phyloP scores from a whole-genome alignment of 169 alveolate species.

The Plasmodium ovale region DNA sequence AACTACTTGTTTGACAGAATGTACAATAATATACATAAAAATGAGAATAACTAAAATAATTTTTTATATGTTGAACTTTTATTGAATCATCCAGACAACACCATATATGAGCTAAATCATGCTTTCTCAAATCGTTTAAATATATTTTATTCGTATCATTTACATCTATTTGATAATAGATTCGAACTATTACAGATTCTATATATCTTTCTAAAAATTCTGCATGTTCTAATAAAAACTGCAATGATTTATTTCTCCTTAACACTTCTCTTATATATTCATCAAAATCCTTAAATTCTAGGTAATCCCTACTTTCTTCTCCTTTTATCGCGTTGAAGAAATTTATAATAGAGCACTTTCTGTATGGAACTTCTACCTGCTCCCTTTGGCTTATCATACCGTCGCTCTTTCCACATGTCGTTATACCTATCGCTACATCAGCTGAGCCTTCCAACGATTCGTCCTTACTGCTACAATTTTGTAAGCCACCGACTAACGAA shows the following conservation, averaged over 20 bases:
- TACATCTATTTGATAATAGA: conserved; percentile 60
- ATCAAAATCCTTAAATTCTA: conserved; percentile 70
- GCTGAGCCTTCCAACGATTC: not conserved
- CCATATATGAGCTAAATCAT: conserved; percentile 73
- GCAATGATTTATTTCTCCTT: conserved; percentile 48
- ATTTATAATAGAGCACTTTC: conserved; percentile 56
- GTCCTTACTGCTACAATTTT: not conserved
- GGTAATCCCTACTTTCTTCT: conserved; percentile 20
- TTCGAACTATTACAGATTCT: conserved; percentile 70
- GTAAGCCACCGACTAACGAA: not conserved
- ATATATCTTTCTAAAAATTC: conserved; percentile 74
- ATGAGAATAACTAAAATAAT: conserved; percentile 72
- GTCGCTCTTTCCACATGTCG: not conserved
- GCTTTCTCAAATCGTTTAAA: conserved; percentile 45
- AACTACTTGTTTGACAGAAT: conserved; percentile 75
- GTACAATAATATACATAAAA: conserved; percentile 74
- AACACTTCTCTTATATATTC: conserved; percentile 55
- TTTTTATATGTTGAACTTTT: conserved; percentile 47
- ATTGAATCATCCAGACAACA: conserved; percentile 61
- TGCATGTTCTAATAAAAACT: conserved; percentile 50
- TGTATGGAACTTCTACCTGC: conserved; percentile 36
- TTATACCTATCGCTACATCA: not conserved
- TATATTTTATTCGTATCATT: conserved; percentile 71
- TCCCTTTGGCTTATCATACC: too few species aligned
- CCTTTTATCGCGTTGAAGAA: conserved; percentile 61